Evolutionary conservation across 257 asterid species (phyloP), one percentile per base, ranked within the genome.

Genomic region (Paulownia fortunei): DNA sequence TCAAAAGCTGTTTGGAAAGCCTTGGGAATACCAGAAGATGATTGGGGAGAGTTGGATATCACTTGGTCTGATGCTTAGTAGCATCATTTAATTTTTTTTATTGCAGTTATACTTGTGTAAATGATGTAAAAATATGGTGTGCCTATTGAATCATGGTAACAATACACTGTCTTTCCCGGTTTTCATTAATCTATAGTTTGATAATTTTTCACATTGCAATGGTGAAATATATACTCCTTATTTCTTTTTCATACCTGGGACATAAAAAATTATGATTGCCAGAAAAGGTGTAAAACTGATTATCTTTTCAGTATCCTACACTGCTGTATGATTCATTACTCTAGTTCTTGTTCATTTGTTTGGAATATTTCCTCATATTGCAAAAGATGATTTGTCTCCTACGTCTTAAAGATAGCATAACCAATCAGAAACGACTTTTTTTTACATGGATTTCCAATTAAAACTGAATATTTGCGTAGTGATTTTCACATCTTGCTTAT

Each of bases 1-100:
- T 84, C 88, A 0, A 75, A 44, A 42, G 82, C 86, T 2, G 88
- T 84, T 3, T 84, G 88, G 88, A 64, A 84, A 70, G 88, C 85
- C 0, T 42, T 80, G 46, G 85, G 79, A 0, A 82, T 85, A 37
- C 80, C 83, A 0, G 51, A 69, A 52, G 73, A 16, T 30, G 13
- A 85, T 5, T 79, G 89, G 87, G 88, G 88, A 0, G 84, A 72
- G 13, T 30, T 85, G 79, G 83, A 80, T 32, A 82, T 85, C 24
- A 79, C 85, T 8, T 84, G 91, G 86, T 60, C 86, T 5, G 87
- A 82, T 82, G 84, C 87, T 60, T 79, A 58, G 71, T 36, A 64
- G 3, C 34, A 2, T 5, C n/a, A 0, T 49, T 32, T 26, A 32
- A 3, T 15, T 60, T 60, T 23, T 8, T 60, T 11, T 55, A 8